phyloP scores from a whole-genome alignment of 2,329 filamentous ascomycete species.

The Coniella vitis region DNA sequence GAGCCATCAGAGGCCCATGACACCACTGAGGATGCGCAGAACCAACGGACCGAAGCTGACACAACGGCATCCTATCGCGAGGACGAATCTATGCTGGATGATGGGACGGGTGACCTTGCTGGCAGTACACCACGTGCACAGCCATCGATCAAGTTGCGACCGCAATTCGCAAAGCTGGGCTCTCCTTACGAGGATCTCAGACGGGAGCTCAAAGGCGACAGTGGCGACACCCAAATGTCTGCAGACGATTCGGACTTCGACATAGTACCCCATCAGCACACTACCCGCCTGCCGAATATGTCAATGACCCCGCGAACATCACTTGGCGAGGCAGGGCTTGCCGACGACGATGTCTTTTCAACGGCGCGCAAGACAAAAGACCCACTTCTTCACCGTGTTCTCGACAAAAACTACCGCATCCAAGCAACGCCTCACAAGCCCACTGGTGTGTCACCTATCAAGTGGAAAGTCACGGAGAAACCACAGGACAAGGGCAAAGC shows the following conservation, averaged over 20 bases:
- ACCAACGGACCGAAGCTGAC: constrained; percentile 30
- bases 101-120: constrained; percentile 47
- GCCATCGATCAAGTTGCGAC: constrained; percentile 40
- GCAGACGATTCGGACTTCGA: constrained; percentile 33
- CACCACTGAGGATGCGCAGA: constrained; percentile 28
- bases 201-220: constrained; percentile 52
- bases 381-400: constrained; percentile 79
- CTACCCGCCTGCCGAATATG: constrained; percentile 53
- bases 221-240: background rate
- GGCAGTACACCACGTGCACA: constrained; percentile 62
- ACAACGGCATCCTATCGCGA: constrained; percentile 24
- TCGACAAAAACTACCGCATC: constrained; percentile 92
- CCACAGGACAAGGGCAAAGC: constrained; percentile 26
- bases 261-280: constrained; percentile 44
- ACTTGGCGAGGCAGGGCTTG: constrained; percentile 35
- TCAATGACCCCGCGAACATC: constrained; percentile 56
- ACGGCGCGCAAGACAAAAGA: constrained; percentile 47
- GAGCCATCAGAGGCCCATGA: constrained; percentile 53
- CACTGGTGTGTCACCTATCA: constrained; percentile 39
- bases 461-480: constrained; percentile 29
- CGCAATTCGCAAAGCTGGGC: constrained; percentile 57
- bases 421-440: constrained; percentile 79
- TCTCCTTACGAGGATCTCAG: constrained; percentile 73
- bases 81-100: constrained; percentile 64
- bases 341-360: constrained; percentile 18